A percentile compares a stretch with the other conserved stretches of the same genome.
phyloP scores from a whole-genome alignment of 345 rosid species.

The Eucalyptus urophylla region DNA sequence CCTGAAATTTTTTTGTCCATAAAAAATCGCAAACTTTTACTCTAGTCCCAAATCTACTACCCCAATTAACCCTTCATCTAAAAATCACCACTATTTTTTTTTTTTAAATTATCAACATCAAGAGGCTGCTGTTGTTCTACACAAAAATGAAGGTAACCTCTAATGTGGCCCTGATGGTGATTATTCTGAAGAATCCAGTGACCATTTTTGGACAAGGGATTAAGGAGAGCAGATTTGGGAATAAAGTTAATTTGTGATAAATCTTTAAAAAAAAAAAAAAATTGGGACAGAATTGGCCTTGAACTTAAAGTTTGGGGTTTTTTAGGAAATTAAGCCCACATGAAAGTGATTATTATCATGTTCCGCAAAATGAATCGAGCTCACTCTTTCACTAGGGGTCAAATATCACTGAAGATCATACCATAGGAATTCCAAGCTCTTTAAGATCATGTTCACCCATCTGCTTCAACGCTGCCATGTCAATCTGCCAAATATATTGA shows the following conservation, averaged over 20 bases:
- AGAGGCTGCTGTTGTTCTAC: neutral
- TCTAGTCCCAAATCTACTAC: neutral
- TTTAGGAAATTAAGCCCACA: neutral
- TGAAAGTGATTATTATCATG: neutral
- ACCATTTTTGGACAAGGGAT: neutral
- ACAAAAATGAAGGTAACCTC: neutral
- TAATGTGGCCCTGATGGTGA: neutral
- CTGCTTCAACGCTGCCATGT: conserved; percentile 81
- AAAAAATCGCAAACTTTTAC: neutral
- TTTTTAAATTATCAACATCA: neutral
- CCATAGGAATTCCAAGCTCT: conserved; percentile 97
- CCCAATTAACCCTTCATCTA: neutral
- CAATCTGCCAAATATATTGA: conserved; percentile 46
- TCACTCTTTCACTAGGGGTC: neutral
- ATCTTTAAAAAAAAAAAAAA: neutral
- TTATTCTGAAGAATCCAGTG: neutral
- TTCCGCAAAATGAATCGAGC: neutral
- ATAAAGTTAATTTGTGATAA: neutral
- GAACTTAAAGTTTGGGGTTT: neutral
- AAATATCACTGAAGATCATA: conserved; percentile 8
- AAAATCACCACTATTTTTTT: neutral
- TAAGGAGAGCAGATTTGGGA: neutral
- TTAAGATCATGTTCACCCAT: conserved; percentile 91
- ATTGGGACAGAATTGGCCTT: neutral
- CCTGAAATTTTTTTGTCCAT: neutral